A percentile compares a stretch with the other conserved stretches of the same genome.
These are phyloP conservation scores for Arthrobotrys musiformis DNA, from an alignment of 2,329 filamentous ascomycete genomes.

Conservation along the genomic window DNA sequence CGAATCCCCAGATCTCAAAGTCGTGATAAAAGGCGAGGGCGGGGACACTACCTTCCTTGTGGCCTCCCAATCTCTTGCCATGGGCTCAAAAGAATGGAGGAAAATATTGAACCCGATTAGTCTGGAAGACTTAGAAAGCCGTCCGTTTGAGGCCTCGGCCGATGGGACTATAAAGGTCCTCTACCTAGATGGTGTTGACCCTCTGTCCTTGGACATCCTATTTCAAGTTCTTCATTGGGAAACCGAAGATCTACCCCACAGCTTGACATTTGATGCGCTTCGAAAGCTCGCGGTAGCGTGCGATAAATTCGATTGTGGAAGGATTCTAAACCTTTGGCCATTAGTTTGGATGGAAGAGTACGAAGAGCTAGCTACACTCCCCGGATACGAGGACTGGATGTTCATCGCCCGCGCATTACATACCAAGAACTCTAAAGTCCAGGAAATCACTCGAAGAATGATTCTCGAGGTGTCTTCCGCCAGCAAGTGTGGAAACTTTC, in stretches of 20 bases:
- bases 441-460: not conserved
- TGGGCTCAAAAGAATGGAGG: constrained; percentile 20
- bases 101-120: not conserved
- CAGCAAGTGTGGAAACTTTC: constrained; percentile 18
- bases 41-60: not conserved
- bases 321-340: constrained; percentile 1
- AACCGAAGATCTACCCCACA: not conserved
- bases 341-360: constrained; percentile 15
- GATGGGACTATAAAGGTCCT: constrained; percentile 6
- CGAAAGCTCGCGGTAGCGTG: not conserved
- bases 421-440: not conserved
- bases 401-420: constrained; percentile 1
- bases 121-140: not conserved
- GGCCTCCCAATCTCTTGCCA: not conserved
- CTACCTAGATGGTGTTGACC: not conserved
- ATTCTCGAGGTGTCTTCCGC: constrained; percentile 4
- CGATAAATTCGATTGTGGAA: constrained; percentile 16
- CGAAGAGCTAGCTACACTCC: not conserved
- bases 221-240: constrained; percentile 18
- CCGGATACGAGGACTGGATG: constrained; percentile 11
- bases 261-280: not conserved
- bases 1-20: constrained; percentile 16
- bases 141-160: not conserved
- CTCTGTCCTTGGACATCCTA: constrained; percentile 8
- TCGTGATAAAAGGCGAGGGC: not conserved